Conservation (phyloP, 2,329 filamentous ascomycete genomes). For the Fusarium sp. region DNA sequence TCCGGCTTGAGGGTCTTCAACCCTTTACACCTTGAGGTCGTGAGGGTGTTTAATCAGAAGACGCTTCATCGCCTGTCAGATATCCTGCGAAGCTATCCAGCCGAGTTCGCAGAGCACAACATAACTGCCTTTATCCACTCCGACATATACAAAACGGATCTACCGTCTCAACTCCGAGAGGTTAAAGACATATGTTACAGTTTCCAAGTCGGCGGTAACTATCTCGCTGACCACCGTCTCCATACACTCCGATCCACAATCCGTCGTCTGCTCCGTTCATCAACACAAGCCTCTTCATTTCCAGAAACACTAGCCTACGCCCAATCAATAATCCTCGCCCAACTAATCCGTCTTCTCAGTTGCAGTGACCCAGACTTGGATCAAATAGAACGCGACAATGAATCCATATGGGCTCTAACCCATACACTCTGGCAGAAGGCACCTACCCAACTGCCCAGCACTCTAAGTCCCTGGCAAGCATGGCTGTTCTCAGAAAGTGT, state of each 20-base stretch:
- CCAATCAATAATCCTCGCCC: neutral
- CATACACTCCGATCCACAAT: neutral
- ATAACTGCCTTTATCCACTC: constrained; percentile 6
- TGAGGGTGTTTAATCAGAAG: neutral
- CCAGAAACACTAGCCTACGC: neutral
- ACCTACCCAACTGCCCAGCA: neutral
- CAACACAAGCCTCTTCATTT: neutral
- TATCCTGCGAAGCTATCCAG: neutral
- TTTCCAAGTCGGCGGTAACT: neutral
- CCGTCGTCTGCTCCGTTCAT: neutral
- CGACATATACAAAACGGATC: fast-evolving
- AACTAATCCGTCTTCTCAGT: neutral
- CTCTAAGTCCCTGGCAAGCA: constrained; percentile 10
- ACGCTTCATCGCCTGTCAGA: neutral
- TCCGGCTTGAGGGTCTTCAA: neutral
- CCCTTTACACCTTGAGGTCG: neutral
- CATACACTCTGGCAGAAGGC: constrained; percentile 3
- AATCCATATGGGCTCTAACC: neutral
- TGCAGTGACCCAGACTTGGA: neutral
- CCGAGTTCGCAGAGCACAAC: neutral
- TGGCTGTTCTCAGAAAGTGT: constrained; percentile 17
- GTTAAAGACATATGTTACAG: neutral
- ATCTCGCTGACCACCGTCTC: neutral
- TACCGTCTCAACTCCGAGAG: neutral
- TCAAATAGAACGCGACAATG: neutral